Conservation (phyloP, 345 rosid species). For the Eutrema yunnanense region DNA sequence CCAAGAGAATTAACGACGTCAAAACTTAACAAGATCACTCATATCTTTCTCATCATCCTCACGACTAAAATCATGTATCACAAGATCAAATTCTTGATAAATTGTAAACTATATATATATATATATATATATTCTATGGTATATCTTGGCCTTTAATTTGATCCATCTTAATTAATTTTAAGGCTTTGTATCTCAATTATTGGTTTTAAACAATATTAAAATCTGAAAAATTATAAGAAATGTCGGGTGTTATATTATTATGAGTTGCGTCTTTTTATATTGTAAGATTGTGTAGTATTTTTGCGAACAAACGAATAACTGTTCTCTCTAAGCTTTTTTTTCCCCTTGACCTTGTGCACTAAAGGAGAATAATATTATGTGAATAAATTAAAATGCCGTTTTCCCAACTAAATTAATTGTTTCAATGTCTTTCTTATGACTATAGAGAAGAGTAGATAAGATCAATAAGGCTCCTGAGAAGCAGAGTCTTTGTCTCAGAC, state of each 20-base stretch:
- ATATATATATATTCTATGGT: background rate
- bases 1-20: slow-evolving; percentile 36
- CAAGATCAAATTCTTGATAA: background rate
- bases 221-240: background rate
- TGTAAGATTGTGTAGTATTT: too few species aligned
- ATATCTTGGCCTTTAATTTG: background rate
- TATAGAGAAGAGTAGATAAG: background rate
- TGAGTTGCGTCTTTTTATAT: background rate
- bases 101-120: background rate
- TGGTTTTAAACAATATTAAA: background rate
- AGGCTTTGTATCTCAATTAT: background rate
- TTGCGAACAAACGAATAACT: too few species aligned
- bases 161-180: background rate
- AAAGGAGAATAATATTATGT: too few species aligned
- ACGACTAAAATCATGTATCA: background rate
- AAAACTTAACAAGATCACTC: slow-evolving; percentile 33
- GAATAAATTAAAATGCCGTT: too few species aligned
- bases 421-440: background rate
- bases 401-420: background rate
- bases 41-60: background rate
- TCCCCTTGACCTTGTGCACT: too few species aligned
- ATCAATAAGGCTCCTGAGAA: background rate
- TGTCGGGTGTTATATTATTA: background rate
- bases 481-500: background rate
- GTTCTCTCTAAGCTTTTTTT: too few species aligned